A percentile compares a stretch with the other conserved stretches of the same genome.
phyloP scores from a whole-genome alignment of 164 flowering plant genomes.

The Magnolia kwangsiensis region DNA sequence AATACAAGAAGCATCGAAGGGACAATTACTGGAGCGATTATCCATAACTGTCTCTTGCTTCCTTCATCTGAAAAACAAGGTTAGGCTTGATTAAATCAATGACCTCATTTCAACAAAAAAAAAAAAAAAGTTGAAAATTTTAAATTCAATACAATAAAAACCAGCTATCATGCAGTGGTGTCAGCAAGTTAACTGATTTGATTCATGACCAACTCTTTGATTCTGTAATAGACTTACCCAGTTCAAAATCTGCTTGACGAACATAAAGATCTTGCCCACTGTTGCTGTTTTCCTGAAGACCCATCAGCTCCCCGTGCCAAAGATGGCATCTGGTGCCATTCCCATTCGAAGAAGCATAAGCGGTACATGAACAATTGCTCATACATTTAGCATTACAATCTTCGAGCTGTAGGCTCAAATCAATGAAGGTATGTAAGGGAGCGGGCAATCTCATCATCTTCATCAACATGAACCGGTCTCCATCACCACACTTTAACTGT shows the following conservation, averaged over 20 bases:
- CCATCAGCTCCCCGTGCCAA: conserved; percentile 1
- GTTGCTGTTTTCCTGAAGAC: background rate
- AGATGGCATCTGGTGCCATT: background rate
- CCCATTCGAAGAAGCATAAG: conserved; percentile 3
- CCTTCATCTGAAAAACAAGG: background rate
- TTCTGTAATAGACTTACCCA: conserved; percentile 1
- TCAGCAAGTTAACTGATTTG: background rate
- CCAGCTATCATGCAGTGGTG: background rate
- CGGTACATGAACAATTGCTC: conserved; percentile 6
- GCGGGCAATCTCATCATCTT: conserved; percentile 34
- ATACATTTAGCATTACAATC: background rate
- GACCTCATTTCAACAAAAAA: no score
- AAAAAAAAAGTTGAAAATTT: no score
- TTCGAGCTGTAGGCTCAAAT: background rate
- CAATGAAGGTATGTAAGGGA: background rate
- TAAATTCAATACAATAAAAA: no score
- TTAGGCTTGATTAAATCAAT: background rate
- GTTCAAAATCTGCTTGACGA: conserved; percentile 1
- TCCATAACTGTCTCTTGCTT: background rate
- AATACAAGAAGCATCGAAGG: background rate
- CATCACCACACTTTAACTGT: background rate
- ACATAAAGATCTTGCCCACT: conserved; percentile 4
- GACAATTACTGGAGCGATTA: background rate
- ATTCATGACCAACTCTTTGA: no score
- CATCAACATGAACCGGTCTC: conserved; percentile 6